phyloP scores from a whole-genome alignment of 2,329 filamentous ascomycete species.

The Fusarium mangiferae region DNA sequence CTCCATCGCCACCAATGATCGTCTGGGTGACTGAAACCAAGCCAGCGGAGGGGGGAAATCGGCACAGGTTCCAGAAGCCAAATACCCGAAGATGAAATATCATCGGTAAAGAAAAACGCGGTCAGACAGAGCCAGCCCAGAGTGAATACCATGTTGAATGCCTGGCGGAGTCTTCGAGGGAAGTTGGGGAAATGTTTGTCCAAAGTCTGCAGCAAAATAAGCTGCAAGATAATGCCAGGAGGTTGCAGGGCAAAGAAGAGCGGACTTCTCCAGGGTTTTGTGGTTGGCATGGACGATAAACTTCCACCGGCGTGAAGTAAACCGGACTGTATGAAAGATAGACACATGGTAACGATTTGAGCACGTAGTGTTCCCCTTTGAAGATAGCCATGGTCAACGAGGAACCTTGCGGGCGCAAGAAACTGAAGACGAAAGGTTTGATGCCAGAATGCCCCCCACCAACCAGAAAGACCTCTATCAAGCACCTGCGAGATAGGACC shows the following conservation, averaged over 20 bases:
- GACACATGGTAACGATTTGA: conserved; percentile 45
- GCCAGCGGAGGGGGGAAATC: conserved; percentile 72
- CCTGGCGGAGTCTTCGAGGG: conserved; percentile 59
- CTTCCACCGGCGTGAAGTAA: conserved; percentile 78
- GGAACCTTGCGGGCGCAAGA: conserved; percentile 64
- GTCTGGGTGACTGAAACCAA: conserved; percentile 70
- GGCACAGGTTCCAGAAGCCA: conserved; percentile 89
- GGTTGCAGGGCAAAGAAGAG: conserved; percentile 79
- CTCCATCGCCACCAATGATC: conserved; percentile 77
- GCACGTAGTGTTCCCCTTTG: conserved; percentile 43
- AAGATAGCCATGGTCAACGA: conserved; percentile 56
- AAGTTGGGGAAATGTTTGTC: conserved; percentile 50
- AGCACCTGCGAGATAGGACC: conserved; percentile 66
- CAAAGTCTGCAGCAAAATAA: conserved; percentile 49
- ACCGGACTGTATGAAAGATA: conserved; percentile 71
- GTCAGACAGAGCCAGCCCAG: conserved; percentile 76
- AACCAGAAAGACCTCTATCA: conserved; percentile 78
- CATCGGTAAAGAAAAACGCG: conserved; percentile 74
- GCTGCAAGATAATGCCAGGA: conserved; percentile 72
- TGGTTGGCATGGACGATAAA: conserved; percentile 67
- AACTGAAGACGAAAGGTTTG: conserved; percentile 85
- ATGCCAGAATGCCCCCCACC: conserved; percentile 92
- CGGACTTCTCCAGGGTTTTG: conserved; percentile 63
- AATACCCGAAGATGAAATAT: conserved; percentile 77
- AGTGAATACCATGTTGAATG: conserved; percentile 70